phyloP scores from a whole-genome alignment of 176 grass and related monocot genomes.

The Puccinellia tenuiflora region DNA sequence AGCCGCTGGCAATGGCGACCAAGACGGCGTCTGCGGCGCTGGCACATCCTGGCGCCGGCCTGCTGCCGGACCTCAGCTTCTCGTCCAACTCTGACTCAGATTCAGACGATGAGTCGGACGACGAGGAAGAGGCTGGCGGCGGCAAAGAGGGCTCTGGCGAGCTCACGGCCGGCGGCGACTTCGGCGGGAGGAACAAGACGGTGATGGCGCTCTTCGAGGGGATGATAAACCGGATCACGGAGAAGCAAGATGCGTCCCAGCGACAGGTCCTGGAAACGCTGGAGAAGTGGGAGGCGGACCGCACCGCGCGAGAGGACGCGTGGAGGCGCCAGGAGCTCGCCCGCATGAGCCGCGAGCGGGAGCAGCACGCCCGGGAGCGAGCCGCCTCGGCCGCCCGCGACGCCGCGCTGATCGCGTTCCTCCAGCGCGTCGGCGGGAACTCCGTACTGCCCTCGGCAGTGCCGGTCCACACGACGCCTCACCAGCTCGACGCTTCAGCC shows the following conservation, averaged over 20 bases:
- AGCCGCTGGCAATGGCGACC: conserved; percentile 1
- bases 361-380: conserved; percentile 61
- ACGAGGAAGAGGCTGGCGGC: conserved; percentile 27
- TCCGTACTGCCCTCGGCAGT: background rate
- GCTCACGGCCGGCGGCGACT: background rate
- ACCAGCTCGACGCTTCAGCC: conserved; percentile 1
- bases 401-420: conserved; percentile 69
- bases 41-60: background rate
- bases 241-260: conserved; percentile 82
- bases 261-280: conserved; percentile 62
- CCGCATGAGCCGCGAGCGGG: conserved; percentile 57
- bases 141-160: conserved; percentile 1
- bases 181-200: conserved; percentile 11
- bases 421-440: conserved; percentile 55
- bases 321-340: conserved; percentile 74
- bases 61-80: conserved; percentile 48
- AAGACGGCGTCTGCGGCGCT: background rate
- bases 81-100: conserved; percentile 47
- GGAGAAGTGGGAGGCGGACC: conserved; percentile 60
- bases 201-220: conserved; percentile 74
- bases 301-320: conserved; percentile 71
- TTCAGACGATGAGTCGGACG: conserved; percentile 25
- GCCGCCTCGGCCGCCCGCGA: conserved; percentile 65
- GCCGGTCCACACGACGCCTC: background rate
- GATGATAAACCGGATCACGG: conserved; percentile 60